Base-by-base conservation (phyloP, 345 rosid species). In the Aurinia saxatilis region DNA sequence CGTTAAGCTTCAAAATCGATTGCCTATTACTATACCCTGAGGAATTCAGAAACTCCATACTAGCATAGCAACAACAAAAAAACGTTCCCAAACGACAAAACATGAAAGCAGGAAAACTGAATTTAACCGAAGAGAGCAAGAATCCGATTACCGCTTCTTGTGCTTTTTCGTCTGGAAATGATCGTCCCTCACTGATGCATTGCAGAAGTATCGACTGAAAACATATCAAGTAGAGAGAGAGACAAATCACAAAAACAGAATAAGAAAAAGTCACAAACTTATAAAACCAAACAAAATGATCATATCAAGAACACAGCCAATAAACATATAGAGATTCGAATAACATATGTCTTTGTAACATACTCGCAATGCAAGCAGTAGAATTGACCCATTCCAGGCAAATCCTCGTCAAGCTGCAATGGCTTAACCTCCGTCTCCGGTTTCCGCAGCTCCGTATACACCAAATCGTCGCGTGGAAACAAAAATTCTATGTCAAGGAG, bases 361-460 rank as follows among this genome's bases (percentile, higher is more conserved):
- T 71, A 93, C 99, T 95, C 97, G 93, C 99, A 95, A 78, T 83
- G 92, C 33, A 88, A 66, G 82, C 99, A 95, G 71, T 90, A 95
- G 75, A 73, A 84, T 58, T 95, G 99, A 3, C 97, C 99, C 99
- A 95, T 95, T 36, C 97, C 99, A 51, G 99, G 99, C 51, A 90
- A 82, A 55, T 95, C 96, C 61, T 87, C 93, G 44, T 90, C 95
- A 17, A 75, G 64, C 35, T 96, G 89, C 49, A 79, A 67, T 11
- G 76, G 74, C 70, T 75, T 77, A 27, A 71, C 64, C 73, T 66
- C 92, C 6, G 62, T 62, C 29, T 81, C 91, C 15, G 87, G 74
- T 77, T 85, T 90, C 51, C 87, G 81, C 72, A 93, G 64, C 77
- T 84, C 90, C 0, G 80, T 85, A 63, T 85, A 87, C 0, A 93